Evolutionary conservation across 345 rosid species (phyloP).

Genomic region (Populus simonii): DNA sequence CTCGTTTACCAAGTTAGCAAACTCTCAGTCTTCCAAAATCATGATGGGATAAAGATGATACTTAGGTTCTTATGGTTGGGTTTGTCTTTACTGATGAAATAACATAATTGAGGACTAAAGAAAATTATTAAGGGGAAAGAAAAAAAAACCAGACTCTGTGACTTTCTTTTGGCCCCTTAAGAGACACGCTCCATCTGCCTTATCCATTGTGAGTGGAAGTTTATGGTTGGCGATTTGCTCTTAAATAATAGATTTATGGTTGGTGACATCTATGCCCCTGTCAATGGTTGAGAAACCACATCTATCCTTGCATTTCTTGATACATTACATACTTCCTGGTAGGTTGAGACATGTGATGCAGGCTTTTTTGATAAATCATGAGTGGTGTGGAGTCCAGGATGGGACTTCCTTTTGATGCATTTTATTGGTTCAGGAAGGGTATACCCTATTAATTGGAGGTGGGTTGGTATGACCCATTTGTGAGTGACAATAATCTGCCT

Average conservation of each 20-base stretch:
- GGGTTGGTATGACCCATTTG: background rate
- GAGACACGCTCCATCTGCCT: background rate
- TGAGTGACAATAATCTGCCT: background rate
- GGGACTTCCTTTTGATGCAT: background rate
- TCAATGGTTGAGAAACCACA: background rate
- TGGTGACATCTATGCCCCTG: background rate
- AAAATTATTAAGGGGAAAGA: background rate
- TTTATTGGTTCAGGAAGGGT: background rate
- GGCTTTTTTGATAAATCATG: background rate
- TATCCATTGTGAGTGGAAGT: background rate
- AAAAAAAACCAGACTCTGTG: background rate
- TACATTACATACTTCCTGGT: background rate
- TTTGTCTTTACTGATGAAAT: background rate
- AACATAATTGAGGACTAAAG: background rate
- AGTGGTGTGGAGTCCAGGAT: background rate
- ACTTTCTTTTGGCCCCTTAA: background rate
- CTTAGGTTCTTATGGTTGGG: background rate
- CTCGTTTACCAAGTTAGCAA: constrained; percentile 4
- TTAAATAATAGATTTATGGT: background rate
- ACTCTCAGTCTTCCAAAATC: background rate
- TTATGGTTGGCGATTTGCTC: background rate
- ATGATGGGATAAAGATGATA: background rate
- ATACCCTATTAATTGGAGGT: background rate
- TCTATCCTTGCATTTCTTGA: background rate
- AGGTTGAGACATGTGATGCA: background rate